Base-by-base conservation (phyloP, 2,329 filamentous ascomycete genomes). In the Colletotrichum magnum region DNA sequence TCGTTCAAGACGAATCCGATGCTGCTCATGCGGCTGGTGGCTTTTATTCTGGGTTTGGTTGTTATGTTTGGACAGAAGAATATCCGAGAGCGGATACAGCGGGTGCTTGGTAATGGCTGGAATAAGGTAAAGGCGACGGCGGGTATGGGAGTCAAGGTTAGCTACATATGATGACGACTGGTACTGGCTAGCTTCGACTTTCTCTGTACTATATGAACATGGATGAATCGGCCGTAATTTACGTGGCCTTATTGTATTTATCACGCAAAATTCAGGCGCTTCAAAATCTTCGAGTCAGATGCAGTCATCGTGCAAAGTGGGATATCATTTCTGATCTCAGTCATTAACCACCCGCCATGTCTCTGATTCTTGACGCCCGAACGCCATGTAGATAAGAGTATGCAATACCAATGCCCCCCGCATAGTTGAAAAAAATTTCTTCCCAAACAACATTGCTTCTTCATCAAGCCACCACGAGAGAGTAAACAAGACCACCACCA, bases 111-210 rank as follows among this genome's bases (percentile, higher is more conserved):
- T 47, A 84, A 87, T 32, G 90, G 90, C 10, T 97, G 94, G 94
- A 88, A 89, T 63, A 98, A 97, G 82, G 83, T 97, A 48, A 90
- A 89, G 78, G 87, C 90, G 53, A 98, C 96, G 0, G 91, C 95
- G 5, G 95, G 95, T 2, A 98, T 98, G 95, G 96, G 95, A 2
- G 93, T 97, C 72, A 98, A 98, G 84, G 95, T 98, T 76, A 97
- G 93, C 79, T 98, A 98, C 82, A 97, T 99, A 69, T 98, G 81
- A 85, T 72, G 45, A 45, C 50, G 47, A 58, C 56, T 52, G 50
- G 52, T 64, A 58, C 58, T 28, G 60, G 62, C 51, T 66, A 61
- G 67, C 67, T 69, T 72, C 73, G 63, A 24, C 48, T 64, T 51
- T 71, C 56, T 56, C 64, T 73, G 68, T 73, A 75, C 45, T 61